Evolutionary conservation across 805 yeast species (phyloP), one percentile per base, ranked within the genome.

Genomic region (Candida jianshihensis): DNA sequence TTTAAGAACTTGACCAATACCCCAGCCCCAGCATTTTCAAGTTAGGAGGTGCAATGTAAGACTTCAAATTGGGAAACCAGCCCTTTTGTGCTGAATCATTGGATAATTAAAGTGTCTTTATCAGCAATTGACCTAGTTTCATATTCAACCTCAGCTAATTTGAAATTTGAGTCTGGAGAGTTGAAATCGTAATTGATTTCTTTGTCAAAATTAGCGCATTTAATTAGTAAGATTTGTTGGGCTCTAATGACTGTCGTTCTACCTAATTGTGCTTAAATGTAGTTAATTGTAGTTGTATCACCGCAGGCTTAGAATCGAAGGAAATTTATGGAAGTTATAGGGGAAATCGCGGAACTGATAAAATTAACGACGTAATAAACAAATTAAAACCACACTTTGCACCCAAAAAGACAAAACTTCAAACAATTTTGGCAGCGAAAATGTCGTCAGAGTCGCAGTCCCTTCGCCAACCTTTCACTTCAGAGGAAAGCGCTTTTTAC

Each of bases 401-500:
- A n/a, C 24, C 24, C 24, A 21, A 21, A 8, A 8, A 7, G 24
- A 21, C 24, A 8, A 12, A 24, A 24, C 26, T 24, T 12, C 26
- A 20, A 20, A 10, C 9, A 20, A 24, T 8, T 14, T 24, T 12
- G 24, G 24, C 13, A n/a, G n/a, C n/a, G n/a, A n/a, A n/a, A n/a
- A 45, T 45, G 49, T 31, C 44, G 20, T 38, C 41, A 11, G 41
- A 34, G 30, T 31, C 33, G 4, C 30, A 38, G 19, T 30, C 30
- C 12, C 41, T 39, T n/a, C 59, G 55, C 33, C 63, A 61, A 33
- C 70, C 71, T 6, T 53, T 68, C 31, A 57, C 92, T 9, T 66
- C 78, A 18, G 95, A 86, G 42, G 99, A 92, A 61, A 77, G 81
- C 57, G 66, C 68, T 42, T 65, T 75, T 36, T 88, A 76, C 56